Evolutionary conservation across 352 stramenopile genomes (phyloP).

Genomic region (Phytophthora brassicae): DNA sequence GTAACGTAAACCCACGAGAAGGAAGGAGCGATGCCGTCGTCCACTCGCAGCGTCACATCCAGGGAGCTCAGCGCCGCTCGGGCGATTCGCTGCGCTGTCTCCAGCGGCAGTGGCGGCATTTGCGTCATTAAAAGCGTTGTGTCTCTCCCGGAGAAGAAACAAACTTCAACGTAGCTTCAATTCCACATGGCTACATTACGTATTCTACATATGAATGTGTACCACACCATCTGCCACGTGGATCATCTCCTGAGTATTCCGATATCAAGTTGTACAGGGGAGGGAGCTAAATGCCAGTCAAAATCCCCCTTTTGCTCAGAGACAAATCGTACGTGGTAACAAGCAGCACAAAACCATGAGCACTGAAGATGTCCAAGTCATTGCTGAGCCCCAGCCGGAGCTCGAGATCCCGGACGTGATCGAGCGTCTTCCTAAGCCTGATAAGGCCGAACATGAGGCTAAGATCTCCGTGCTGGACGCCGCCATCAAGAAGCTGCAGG

Average conservation of each 20-base stretch:
- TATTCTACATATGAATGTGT: background rate
- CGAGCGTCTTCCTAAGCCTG: constrained; percentile 79
- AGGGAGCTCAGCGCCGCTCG: constrained; percentile 10
- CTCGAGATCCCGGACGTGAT: constrained; percentile 77
- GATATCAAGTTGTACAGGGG: background rate
- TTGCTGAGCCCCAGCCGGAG: constrained; percentile 28
- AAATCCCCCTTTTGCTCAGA: constrained; percentile 6
- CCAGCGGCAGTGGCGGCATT: constrained; percentile 9
- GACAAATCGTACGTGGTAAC: background rate
- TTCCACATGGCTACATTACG: background rate
- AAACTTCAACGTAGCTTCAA: constrained; percentile 10
- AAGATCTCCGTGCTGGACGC: constrained; percentile 84
- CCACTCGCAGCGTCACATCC: constrained; percentile 14
- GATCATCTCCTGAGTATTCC: background rate
- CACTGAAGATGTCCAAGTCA: constrained; percentile 13
- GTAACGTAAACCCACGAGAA: constrained; percentile 22
- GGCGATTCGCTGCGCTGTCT: constrained; percentile 17
- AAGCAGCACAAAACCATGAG: constrained; percentile 26
- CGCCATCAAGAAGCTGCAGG: constrained; percentile 93
- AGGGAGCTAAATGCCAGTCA: constrained; percentile 18
- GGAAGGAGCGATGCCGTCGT: constrained; percentile 8
- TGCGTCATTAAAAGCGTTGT: background rate
- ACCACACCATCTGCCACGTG: constrained; percentile 1
- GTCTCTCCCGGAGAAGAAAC: background rate
- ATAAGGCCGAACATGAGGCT: constrained; percentile 90